Conservation (phyloP, 768 basidiomycete genomes). For the Agrocybe pediades region DNA sequence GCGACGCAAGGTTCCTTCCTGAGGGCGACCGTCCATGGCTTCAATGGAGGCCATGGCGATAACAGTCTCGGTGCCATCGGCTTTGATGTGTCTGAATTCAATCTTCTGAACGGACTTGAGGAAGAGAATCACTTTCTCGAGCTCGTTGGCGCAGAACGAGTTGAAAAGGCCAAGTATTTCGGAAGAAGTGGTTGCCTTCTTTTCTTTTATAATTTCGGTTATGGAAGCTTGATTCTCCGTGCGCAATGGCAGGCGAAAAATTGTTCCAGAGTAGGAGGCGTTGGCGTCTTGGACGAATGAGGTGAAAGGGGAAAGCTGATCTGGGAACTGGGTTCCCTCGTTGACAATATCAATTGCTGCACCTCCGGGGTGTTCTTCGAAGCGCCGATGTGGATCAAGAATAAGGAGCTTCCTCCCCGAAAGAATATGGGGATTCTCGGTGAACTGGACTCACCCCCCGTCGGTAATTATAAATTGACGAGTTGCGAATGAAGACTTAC, state of each 20-base stretch:
- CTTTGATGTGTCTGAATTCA: constrained; percentile 35
- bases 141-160: constrained; percentile 38
- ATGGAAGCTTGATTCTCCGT: constrained; percentile 32
- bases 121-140: constrained; percentile 41
- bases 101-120: constrained; percentile 38
- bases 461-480: background rate
- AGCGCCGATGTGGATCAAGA: constrained; percentile 41
- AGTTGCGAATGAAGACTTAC: constrained; percentile 14
- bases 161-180: constrained; percentile 39
- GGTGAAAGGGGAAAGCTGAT: constrained; percentile 17
- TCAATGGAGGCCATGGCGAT: constrained; percentile 6
- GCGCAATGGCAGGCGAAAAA: constrained; percentile 48
- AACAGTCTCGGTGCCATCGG: constrained; percentile 6
- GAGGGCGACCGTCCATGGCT: background rate
- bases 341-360: constrained; percentile 30
- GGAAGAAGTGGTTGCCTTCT: constrained; percentile 8
- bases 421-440: constrained; percentile 48
- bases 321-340: constrained; percentile 10
- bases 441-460: constrained; percentile 31
- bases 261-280: constrained; percentile 32
- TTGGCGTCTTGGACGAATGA: constrained; percentile 10
- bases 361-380: constrained; percentile 26
- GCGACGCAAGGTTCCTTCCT: background rate
- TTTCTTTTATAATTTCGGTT: constrained; percentile 25
- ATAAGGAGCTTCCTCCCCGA: constrained; percentile 39